phyloP scores from a whole-genome alignment of 2,329 filamentous ascomycete species.

The Lachnellula suecica region DNA sequence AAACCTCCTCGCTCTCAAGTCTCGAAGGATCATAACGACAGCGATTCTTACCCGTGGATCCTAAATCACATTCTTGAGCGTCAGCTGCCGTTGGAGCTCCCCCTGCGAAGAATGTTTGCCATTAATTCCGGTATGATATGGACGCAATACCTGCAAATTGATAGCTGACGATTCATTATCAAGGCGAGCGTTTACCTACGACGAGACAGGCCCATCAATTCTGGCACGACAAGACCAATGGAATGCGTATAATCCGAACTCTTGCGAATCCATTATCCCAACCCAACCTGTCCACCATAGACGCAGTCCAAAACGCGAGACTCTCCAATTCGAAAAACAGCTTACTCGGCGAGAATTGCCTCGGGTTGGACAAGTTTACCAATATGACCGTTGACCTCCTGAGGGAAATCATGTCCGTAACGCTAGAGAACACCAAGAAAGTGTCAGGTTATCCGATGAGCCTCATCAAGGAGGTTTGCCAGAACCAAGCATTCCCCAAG shows the following conservation, averaged over 20 bases:
- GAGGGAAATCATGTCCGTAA: too few relatives aligned
- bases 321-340: too few relatives aligned
- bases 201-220: constrained; percentile 24
- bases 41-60: constrained; percentile 25
- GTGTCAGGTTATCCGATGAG: too few relatives aligned
- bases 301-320: not conserved
- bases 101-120: constrained; percentile 29
- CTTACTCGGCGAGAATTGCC: too few relatives aligned
- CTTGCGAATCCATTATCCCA: constrained; percentile 18
- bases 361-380: too few relatives aligned
- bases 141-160: not conserved
- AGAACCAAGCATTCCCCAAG: constrained; percentile 18
- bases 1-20: too few relatives aligned
- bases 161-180: not conserved
- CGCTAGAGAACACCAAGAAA: too few relatives aligned
- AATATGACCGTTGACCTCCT: too few relatives aligned
- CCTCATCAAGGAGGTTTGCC: constrained; percentile 19
- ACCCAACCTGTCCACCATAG: constrained; percentile 5
- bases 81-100: constrained; percentile 17
- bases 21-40: too few relatives aligned
- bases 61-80: constrained; percentile 23
- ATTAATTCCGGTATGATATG: constrained; percentile 27
- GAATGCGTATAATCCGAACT: constrained; percentile 21
- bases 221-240: constrained; percentile 26
- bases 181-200: constrained; percentile 23